Percentiles rank a stretch among this genome's conserved stretches.
These are phyloP conservation scores for Cucumis melo DNA, from an alignment of 306 rosid species.

Conservation along the genomic window DNA sequence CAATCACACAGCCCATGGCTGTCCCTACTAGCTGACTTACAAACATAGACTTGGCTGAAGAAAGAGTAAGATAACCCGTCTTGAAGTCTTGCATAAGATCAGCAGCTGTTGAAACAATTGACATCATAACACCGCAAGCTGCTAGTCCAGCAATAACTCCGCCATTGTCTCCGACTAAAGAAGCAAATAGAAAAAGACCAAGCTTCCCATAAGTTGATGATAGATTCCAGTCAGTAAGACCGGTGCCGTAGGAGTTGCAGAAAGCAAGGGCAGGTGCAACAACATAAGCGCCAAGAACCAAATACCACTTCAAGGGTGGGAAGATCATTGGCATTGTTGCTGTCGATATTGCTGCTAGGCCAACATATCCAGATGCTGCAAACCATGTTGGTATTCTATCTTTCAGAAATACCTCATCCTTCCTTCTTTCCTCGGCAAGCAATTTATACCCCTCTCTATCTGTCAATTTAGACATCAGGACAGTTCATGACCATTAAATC, in stretches of 20 bases:
- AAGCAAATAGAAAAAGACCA: slow-evolving; percentile 74
- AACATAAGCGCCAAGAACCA: slow-evolving; percentile 67
- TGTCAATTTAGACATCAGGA: slow-evolving; percentile 23
- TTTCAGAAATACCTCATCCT: slow-evolving; percentile 62
- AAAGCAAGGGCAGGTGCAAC: slow-evolving; percentile 91
- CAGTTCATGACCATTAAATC: slow-evolving; percentile 9
- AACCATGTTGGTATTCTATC: slow-evolving; percentile 77
- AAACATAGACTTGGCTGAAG: slow-evolving; percentile 92
- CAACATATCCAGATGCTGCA: slow-evolving; percentile 78
- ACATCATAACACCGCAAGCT: slow-evolving; percentile 82
- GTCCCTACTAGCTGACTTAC: slow-evolving; percentile 80
- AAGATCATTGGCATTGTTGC: slow-evolving; percentile 67
- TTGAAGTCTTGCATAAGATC: slow-evolving; percentile 99
- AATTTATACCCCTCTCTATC: slow-evolving; percentile 37
- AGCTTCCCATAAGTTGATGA: slow-evolving; percentile 82
- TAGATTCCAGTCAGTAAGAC: slow-evolving; percentile 79
- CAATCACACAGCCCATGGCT: slow-evolving; percentile 87
- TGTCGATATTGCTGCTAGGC: slow-evolving; percentile 56
- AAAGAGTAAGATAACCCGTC: slow-evolving; percentile 88
- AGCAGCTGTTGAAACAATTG: slow-evolving; percentile 87
- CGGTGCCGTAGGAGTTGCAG: slow-evolving; percentile 85
- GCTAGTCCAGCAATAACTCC: slow-evolving; percentile 89
- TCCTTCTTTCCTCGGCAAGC: slow-evolving; percentile 33
- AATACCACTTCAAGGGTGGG: slow-evolving; percentile 91
- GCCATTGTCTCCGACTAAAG: slow-evolving; percentile 61